Base-by-base conservation (phyloP, 208 protist genomes). In the Wallacemonas sp. region DNA sequence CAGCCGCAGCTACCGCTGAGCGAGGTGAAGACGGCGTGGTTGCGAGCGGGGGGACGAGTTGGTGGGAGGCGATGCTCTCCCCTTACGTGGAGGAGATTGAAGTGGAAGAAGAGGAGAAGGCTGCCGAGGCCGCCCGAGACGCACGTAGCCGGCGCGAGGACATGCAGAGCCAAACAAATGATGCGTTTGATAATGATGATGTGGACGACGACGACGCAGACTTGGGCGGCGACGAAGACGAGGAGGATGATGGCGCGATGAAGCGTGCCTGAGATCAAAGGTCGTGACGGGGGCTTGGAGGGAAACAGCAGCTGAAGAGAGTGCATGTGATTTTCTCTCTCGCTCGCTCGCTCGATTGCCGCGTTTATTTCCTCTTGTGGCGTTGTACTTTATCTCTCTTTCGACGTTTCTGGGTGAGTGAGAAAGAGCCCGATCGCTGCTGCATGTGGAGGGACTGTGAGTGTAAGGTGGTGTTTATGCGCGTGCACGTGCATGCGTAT, bases 1-100 rank as follows among this genome's bases (percentile, higher is more conserved):
- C 30, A 26, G 46, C 14, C 21, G 34, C 63, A 6, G 70, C 70
- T 0, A 54, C 47, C 1, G 44, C 49, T 14, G 45, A 42, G 24
- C 28, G 22, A 31, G n/a, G n/a, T n/a, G 51, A 58, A 1, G 56
- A 39, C 19, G 17, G 19, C 11, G 27, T 39, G 21, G 27, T 46
- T 4, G 6, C 27, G 15, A 19, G 31, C 11, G 45, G 28, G 26
- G 33, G 34, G 1, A 31, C 54, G n/a, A 49, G 45, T 41, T 88
- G 85, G 81, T 90, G 84, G 88, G 39, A 73, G 44, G 47, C 47
- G 3, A 80, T 86, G 68, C 39, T 89, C 1, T 56, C 46, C 17
- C 62, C 75, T 11, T 80, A 91, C 53, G 67, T 89, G 38, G 77
- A 73, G 30, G 72, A 65, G 36, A 34, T 90, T 0, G 66, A 73